Evolutionary conservation across 352 stramenopile species (phyloP), one percentile per base, ranked within the genome.

Genomic region (Phytophthora fragariaefolia): DNA sequence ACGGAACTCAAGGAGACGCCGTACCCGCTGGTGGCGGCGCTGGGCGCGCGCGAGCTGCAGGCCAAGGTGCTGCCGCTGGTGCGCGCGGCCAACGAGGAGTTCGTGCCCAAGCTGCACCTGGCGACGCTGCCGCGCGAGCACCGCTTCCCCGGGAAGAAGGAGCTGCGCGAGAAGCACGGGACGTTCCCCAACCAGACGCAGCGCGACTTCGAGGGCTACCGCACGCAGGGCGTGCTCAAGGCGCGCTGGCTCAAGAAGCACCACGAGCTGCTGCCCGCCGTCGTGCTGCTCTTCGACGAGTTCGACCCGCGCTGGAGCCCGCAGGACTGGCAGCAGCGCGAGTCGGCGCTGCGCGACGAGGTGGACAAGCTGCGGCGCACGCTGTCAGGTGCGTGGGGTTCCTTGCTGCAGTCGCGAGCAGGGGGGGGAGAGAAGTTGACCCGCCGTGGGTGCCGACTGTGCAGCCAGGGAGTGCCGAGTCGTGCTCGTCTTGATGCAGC

Each of bases 241-340:
- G 69, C 79, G 20, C 73, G 77, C 27, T 96, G 89, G 89, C 66
- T 96, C 45, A 95, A 94, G 76, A 96, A 96, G 53, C 87, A 95
- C 62, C 89, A 95, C 56, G 85, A 94, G 65, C 50, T 89, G 5
- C 63, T 96, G 28, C 89, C 89, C 8, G 86, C 86, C 0, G 86
- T 93, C 12, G 82, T 92, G 43, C 67, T 96, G 52, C 75, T 95
- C 28, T 93, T 95, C 57, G 83, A 95, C 45, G 89, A 92, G 59
- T 95, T 92, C 51, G 87, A 96, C 52, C 89, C 89, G 50, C 76
- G 85, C 3, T 91, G 85, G 79, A 88, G 71, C 30, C 72, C 70
- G 17, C 74, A 78, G 47, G 85, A 95, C 38, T 96, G 89, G 89
- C 73, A 85, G 34, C 54, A 79, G 53, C 72, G 89, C 34, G 89